Conservation (phyloP, 768 basidiomycete genomes). For the Boletus speciosus region DNA sequence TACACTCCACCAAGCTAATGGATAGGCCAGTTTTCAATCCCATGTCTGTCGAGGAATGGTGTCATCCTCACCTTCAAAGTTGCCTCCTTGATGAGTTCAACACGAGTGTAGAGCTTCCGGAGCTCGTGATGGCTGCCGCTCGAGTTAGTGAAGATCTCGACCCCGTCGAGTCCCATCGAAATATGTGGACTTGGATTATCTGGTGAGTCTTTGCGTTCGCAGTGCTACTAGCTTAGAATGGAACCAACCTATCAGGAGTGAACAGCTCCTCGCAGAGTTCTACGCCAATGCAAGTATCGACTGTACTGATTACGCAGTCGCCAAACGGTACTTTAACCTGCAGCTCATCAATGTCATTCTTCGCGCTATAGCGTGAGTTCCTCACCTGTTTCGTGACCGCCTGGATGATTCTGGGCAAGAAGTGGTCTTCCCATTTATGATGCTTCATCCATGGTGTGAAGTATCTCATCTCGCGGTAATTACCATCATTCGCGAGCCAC, state of each 20-base stretch:
- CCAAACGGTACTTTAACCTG: slow-evolving; percentile 92
- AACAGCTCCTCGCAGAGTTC: slow-evolving; percentile 98
- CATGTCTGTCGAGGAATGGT: not conserved
- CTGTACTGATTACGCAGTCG: slow-evolving; percentile 88
- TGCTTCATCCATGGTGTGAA: slow-evolving; percentile 96
- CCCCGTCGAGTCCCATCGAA: slow-evolving; percentile 95
- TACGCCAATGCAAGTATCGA: slow-evolving; percentile 94
- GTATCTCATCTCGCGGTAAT: slow-evolving; percentile 85
- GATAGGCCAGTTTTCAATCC: not conserved
- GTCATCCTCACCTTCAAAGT: slow-evolving; percentile 71
- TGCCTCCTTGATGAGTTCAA: slow-evolving; percentile 96
- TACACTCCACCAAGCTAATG: slow-evolving; percentile 90
- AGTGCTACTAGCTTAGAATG: not conserved
- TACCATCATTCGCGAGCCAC: slow-evolving; percentile 99
- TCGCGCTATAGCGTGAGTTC: not conserved
- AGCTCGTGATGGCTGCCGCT: slow-evolving; percentile 98
- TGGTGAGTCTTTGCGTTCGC: not conserved
- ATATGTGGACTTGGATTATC: slow-evolving; percentile 77
- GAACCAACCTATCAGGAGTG: slow-evolving; percentile 81
- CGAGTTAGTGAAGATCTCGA: slow-evolving; percentile 98
- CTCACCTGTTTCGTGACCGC: slow-evolving; percentile 83
- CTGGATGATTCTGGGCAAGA: slow-evolving; percentile 85
- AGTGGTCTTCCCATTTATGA: slow-evolving; percentile 86
- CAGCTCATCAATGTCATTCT: not conserved
- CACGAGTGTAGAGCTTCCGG: slow-evolving; percentile 86